Base-by-base conservation (phyloP, 192 early-diverging fungal genomes). In the Chytriomyces sp. region DNA sequence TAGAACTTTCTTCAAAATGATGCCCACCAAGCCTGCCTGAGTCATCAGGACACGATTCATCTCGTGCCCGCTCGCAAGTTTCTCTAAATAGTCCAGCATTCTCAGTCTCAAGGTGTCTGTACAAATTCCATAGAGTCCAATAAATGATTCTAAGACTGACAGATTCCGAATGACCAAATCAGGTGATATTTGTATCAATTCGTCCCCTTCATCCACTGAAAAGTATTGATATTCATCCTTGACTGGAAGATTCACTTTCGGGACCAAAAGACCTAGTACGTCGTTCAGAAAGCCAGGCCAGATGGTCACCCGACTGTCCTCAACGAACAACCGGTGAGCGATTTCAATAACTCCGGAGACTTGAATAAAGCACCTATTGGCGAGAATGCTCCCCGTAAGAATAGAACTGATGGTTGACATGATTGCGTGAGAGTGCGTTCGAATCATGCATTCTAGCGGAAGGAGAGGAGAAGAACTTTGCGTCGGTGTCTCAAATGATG, bases 41-140 rank as follows among this genome's bases (percentile, higher is more conserved):
- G 57, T 75, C 63, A 82, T 66, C 38, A 77, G 39, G 17, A 78
- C 81, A 5, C 69, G 59, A 60, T 80, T 82, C 66, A 78, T 74
- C 39, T 80, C 81, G 70, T 75, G 67, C 1, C 75, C 72, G 17
- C 34, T 40, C 1, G 74, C 72, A 25, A 77, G 39, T 38, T 60
- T 44, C n/a, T 55, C 64, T 6, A 82, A 44, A 52, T 72, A 52
- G 5, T 74, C 57, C 28, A 82, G 26, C 26, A 80, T 26, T 6
- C 25, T 22, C 6, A 55, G 3, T 22, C 65, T 41, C 56, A 75
- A n/a, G 17, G n/a, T 30, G n/a, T 77, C 10, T n/a, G 26, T 4
- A 49, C 65, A 77, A 53, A 63, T 36, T 52, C 31, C 34, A 53
- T 65, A 77, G 14, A 80, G 7, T 5, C 34, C 8, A 22, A 80